phyloP scores from a whole-genome alignment of 805 yeast species.

The Metschnikowia picachoensis region DNA sequence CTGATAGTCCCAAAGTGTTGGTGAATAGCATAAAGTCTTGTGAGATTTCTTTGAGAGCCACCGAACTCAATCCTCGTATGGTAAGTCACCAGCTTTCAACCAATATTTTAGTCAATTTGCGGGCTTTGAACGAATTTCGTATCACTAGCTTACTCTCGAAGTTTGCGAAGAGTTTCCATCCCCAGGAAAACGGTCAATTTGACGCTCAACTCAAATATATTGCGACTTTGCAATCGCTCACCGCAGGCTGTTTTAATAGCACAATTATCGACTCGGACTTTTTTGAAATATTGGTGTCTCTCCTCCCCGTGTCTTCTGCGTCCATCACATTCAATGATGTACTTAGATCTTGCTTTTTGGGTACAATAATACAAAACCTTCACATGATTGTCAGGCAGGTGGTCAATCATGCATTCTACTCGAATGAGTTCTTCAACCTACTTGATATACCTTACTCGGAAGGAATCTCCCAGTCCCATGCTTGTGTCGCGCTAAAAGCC shows the following conservation, averaged over 20 bases:
- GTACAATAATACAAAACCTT: slow-evolving; percentile 48
- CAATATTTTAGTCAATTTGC: slow-evolving; percentile 55
- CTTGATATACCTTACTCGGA: slow-evolving; percentile 37
- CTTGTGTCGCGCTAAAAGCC: slow-evolving; percentile 20
- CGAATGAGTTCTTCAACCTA: slow-evolving; percentile 21
- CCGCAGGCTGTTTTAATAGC: slow-evolving; percentile 30
- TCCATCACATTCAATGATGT: slow-evolving; percentile 46
- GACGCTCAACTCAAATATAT: slow-evolving; percentile 32
- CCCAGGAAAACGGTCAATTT: slow-evolving; percentile 18
- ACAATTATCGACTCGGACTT: slow-evolving; percentile 44
- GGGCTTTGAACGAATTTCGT: slow-evolving; percentile 44
- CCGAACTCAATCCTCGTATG: slow-evolving; percentile 33
- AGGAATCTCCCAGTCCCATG: slow-evolving; percentile 20
- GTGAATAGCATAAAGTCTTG: slow-evolving; percentile 57
- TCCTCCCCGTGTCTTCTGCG: slow-evolving; percentile 44
- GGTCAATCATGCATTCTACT: slow-evolving; percentile 23
- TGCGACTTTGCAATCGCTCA: slow-evolving; percentile 33
- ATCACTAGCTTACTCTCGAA: slow-evolving; percentile 33
- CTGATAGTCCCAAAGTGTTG: slow-evolving; percentile 37
- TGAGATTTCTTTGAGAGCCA: slow-evolving; percentile 64
- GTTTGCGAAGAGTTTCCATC: slow-evolving; percentile 34
- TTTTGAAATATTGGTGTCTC: slow-evolving; percentile 49
- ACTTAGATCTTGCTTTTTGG: slow-evolving; percentile 46
- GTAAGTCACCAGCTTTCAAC: slow-evolving; percentile 57
- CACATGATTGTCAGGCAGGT: slow-evolving; percentile 27